These are phyloP conservation scores for Cenococcum geophilum DNA, from an alignment of 495 filamentous ascomycete species.

Conservation along the genomic window DNA sequence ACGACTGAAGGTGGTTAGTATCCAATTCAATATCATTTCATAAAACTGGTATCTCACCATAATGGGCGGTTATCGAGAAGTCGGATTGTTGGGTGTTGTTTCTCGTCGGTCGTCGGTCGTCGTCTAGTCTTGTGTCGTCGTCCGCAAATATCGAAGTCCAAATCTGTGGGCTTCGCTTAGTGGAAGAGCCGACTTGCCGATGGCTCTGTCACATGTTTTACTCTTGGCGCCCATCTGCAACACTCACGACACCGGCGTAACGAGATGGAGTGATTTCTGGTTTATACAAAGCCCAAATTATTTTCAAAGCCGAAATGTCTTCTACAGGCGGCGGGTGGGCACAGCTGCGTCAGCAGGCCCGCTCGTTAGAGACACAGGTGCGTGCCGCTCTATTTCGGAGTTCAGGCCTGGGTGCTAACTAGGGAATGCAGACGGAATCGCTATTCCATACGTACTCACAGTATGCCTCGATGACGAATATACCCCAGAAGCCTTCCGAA, in stretches of 20 bases:
- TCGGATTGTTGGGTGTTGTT: too few relatives aligned
- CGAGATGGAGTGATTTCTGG: background rate
- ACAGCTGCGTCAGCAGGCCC: constrained; percentile 88
- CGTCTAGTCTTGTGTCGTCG: too few relatives aligned
- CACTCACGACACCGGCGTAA: background rate
- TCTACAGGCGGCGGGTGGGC: constrained; percentile 84
- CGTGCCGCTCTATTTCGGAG: background rate
- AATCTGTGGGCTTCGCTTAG: too few relatives aligned
- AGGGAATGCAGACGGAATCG: constrained; percentile 65
- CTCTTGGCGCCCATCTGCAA: background rate
- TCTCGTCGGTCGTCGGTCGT: too few relatives aligned
- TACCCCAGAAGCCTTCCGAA: constrained; percentile 74
- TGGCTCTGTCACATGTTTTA: too few relatives aligned
- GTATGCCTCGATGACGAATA: constrained; percentile 74
- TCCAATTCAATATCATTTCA: background rate
- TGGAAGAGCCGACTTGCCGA: too few relatives aligned
- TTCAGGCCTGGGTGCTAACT: constrained; percentile 22
- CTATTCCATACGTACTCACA: constrained; percentile 95
- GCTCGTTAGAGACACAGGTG: constrained; percentile 88
- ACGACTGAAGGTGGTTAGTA: constrained; percentile 53
- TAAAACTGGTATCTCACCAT: too few relatives aligned
- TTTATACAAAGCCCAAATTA: background rate
- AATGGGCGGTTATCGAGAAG: too few relatives aligned
- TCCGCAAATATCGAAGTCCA: too few relatives aligned
- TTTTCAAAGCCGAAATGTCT: constrained; percentile 49